Evolutionary conservation across 768 basidiomycete species (phyloP), one percentile per base, ranked within the genome.

Genomic region (Podaxis sp.): DNA sequence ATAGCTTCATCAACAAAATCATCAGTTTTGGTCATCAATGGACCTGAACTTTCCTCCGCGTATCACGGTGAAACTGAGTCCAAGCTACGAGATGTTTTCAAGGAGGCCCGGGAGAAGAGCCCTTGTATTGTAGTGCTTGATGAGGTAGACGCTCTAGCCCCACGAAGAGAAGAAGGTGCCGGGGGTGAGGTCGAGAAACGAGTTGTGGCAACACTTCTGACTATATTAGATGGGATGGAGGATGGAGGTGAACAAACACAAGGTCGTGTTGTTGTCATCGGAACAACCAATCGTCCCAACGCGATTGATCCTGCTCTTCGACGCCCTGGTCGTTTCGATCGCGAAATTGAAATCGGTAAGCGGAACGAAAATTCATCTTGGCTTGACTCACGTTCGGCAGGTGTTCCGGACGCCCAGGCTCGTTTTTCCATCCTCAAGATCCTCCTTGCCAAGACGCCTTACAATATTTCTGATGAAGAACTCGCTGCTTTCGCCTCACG

Each of bases 31-130:
- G 87, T 94, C 56, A 89, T 99, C 72, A 96, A 96, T 68, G 97
- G 97, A 0, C 95, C 97, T 12, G 95, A 98, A 71, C 83, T 99
- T 22, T 93, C 92, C 1, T 95, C 93, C 20, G 94, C 95, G 0
- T 99, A 94, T 70, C 97, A 99, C 70, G 97, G 97, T 48, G 97
- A 99, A 78, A 97, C 95, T 0, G 97, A 99, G 71, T 87, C 91
- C 0, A 87, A 88, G 65, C 79, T 99, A 38, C 87, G 97, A 20
- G 91, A 91, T 26, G 89, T 99, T 3, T 99, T 99, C 73, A 84
- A 82, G 46, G 88, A 94, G 67, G 97, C 97, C 1, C 84, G 86
- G 60, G 78, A 81, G 37, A 85, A 88, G 68, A 90, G 89, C 60
- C 96, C 96, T 0, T 96, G 93, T 67, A 95, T 99, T 67, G 87